Evolutionary conservation across 2,329 filamentous ascomycete species (phyloP).

Genomic region (Phialocephala sp.): DNA sequence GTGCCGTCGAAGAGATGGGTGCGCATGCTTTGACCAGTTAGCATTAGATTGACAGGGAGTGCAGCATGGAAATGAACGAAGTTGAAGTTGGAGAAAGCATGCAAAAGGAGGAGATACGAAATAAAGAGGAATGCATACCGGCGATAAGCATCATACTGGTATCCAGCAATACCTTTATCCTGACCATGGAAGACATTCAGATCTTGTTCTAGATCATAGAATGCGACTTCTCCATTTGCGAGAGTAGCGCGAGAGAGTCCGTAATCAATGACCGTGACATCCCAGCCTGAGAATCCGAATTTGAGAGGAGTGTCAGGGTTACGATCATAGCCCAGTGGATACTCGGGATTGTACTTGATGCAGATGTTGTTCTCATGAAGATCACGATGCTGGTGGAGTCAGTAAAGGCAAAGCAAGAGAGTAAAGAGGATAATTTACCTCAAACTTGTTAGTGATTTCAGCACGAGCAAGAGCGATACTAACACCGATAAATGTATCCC

Average conservation of each 20-base stretch:
- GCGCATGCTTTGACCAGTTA: conserved; percentile 30
- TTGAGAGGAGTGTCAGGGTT: conserved; percentile 38
- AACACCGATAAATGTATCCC: conserved; percentile 67
- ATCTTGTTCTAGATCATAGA: conserved; percentile 65
- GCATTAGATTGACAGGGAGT: neutral
- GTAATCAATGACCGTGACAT: conserved; percentile 70
- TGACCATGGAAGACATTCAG: conserved; percentile 64
- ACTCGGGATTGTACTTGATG: conserved; percentile 42
- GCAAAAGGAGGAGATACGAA: no score
- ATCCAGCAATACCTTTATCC: conserved; percentile 37
- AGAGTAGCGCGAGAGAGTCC: conserved; percentile 65
- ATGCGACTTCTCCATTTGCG: conserved; percentile 49
- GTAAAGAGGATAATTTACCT: conserved; percentile 49
- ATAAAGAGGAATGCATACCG: conserved; percentile 59
- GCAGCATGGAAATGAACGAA: neutral
- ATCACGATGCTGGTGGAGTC: conserved; percentile 60
- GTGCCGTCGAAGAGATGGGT: conserved; percentile 33
- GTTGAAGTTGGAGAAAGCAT: neutral
- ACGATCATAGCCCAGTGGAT: neutral
- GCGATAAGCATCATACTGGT: conserved; percentile 66
- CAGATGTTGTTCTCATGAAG: conserved; percentile 71
- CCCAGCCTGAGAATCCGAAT: conserved; percentile 65
- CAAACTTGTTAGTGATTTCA: conserved; percentile 63
- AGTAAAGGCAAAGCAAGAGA: neutral
- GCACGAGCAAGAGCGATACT: conserved; percentile 65